These are phyloP conservation scores for Debaryomyces robertsiae DNA, from an alignment of 1,139 yeast species.

Conservation along the genomic window DNA sequence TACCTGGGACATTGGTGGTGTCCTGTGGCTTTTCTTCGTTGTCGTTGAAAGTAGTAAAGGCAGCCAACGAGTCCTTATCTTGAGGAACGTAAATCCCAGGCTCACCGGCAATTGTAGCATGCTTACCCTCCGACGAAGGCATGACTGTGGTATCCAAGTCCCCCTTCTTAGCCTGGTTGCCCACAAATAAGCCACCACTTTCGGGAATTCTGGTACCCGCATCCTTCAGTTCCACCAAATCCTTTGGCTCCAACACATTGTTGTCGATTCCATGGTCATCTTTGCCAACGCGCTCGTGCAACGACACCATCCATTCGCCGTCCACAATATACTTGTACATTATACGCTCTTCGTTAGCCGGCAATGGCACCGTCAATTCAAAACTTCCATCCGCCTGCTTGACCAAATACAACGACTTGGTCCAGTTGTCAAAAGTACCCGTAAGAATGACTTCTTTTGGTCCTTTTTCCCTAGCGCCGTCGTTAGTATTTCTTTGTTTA, in stretches of 20 bases:
- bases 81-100: constrained; percentile 55
- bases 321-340: constrained; percentile 75
- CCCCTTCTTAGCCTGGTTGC: constrained; percentile 17
- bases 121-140: constrained; percentile 54
- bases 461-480: constrained; percentile 62
- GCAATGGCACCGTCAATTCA: constrained; percentile 59
- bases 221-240: constrained; percentile 33
- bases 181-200: constrained; percentile 46
- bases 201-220: constrained; percentile 47
- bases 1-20: constrained; percentile 5
- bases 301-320: constrained; percentile 64
- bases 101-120: constrained; percentile 53
- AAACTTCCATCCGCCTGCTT: constrained; percentile 64
- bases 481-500: constrained; percentile 17
- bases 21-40: constrained; percentile 53
- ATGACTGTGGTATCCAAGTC: constrained; percentile 53
- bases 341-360: constrained; percentile 40
- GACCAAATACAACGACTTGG: constrained; percentile 57
- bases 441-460: constrained; percentile 73
- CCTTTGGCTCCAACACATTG: constrained; percentile 53
- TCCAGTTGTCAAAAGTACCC: constrained; percentile 80
- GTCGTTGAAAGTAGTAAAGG: constrained; percentile 37
- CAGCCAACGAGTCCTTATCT: constrained; percentile 41
- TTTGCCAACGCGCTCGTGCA: constrained; percentile 43
- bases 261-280: constrained; percentile 62